A percentile compares a stretch with the other conserved stretches of the same genome.
Evolutionary conservation across 345 rosid species (phyloP).

Genomic region (Cardamine chenopodiifolia): DNA sequence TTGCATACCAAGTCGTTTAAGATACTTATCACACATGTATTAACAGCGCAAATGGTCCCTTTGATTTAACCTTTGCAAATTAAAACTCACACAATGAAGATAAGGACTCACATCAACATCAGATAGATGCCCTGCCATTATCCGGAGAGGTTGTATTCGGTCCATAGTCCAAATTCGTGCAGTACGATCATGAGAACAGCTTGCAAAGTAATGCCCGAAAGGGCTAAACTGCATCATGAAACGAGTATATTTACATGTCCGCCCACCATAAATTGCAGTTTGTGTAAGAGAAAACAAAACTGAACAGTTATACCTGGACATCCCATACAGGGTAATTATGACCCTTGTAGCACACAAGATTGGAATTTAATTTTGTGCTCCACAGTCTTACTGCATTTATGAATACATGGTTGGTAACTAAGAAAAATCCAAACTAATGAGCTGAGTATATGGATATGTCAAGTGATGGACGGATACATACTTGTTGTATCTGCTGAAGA

Average conservation of each 20-base stretch:
- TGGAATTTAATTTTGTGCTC: constrained; percentile 94
- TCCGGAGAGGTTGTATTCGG: constrained; percentile 85
- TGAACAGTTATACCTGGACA: constrained; percentile 67
- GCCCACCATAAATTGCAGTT: constrained; percentile 21
- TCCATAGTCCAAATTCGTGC: constrained; percentile 98
- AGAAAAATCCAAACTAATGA: constrained; percentile 17
- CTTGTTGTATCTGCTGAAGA: constrained; percentile 96
- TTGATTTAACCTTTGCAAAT: background rate
- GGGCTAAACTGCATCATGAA: constrained; percentile 86
- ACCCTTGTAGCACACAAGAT: constrained; percentile 98
- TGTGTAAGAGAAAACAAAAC: background rate
- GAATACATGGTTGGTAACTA: constrained; percentile 21
- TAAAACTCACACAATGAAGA: constrained; percentile 4
- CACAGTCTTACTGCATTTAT: constrained; percentile 76
- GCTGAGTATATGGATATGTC: background rate
- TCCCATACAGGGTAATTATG: constrained; percentile 99
- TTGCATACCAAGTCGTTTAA: background rate
- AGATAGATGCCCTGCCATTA: constrained; percentile 97
- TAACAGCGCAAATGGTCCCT: constrained; percentile 2
- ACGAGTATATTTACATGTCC: constrained; percentile 24
- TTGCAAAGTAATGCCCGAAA: constrained; percentile 89
- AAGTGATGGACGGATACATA: constrained; percentile 38
- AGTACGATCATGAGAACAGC: constrained; percentile 95
- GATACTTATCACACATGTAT: background rate
- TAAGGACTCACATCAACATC: constrained; percentile 83